Conservation (phyloP, 306 rosid genomes). For the Ziziphus jujuba region DNA sequence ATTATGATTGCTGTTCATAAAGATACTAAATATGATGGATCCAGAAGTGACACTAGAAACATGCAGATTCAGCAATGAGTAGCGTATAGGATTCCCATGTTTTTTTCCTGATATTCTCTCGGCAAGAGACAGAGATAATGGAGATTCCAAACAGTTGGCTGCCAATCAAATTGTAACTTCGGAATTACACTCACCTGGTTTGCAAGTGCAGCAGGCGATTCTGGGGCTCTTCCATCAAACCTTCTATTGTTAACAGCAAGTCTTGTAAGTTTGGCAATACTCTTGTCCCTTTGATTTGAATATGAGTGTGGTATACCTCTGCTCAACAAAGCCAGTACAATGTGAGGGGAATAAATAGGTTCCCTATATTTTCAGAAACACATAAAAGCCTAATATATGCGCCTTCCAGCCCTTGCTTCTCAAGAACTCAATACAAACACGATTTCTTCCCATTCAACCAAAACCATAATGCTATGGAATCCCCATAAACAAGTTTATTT, state of each 20-base stretch:
- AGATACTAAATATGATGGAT: no score
- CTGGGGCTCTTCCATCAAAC: constrained; percentile 69
- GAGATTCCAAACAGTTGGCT: neutral
- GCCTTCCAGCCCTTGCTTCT: constrained; percentile 1
- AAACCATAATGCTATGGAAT: neutral
- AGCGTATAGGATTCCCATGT: no score
- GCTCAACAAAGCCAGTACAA: constrained; percentile 3
- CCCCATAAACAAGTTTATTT: neutral
- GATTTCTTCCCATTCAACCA: neutral
- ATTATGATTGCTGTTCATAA: no score
- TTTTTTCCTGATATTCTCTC: neutral
- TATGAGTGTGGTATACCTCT: constrained; percentile 73
- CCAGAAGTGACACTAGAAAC: no score
- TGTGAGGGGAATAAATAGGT: constrained; percentile 13
- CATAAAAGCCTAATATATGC: neutral
- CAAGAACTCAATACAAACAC: neutral
- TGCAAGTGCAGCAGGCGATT: constrained; percentile 71
- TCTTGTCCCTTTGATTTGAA: constrained; percentile 73
- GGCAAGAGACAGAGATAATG: neutral
- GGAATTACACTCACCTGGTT: constrained; percentile 60
- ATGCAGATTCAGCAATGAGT: no score
- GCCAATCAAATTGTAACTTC: no score
- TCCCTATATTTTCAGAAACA: neutral
- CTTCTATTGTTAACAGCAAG: constrained; percentile 72
- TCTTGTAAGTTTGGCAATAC: constrained; percentile 67